Percentiles rank a stretch among this genome's conserved stretches.
These are phyloP conservation scores for Pugionium dolabratum DNA, from an alignment of 345 rosid genomes.

Conservation along the genomic window DNA sequence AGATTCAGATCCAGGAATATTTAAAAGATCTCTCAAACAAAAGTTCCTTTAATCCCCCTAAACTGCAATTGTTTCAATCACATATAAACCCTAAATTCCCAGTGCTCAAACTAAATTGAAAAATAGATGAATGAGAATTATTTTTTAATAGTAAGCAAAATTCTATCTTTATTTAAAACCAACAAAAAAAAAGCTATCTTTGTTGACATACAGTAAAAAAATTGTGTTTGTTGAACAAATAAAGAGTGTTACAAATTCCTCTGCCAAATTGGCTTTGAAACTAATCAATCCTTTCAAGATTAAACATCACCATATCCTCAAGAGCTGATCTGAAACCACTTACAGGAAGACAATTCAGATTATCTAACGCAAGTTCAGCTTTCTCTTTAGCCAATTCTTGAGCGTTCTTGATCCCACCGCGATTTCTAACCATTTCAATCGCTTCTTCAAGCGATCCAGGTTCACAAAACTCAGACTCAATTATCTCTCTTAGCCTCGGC, in stretches of 20 bases:
- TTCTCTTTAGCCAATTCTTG: conserved; percentile 70
- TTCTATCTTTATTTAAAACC: too few relatives aligned
- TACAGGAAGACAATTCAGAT: conserved; percentile 60
- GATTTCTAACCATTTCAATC: conserved; percentile 56
- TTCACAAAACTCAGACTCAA: conserved; percentile 89
- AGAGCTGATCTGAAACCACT: conserved; percentile 57
- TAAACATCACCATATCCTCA: conserved; percentile 74
- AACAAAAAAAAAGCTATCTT: too few relatives aligned
- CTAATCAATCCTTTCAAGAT: conserved; percentile 81
- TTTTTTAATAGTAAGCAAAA: too few relatives aligned
- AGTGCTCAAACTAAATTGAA: neutral
- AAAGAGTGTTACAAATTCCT: conserved; percentile 23
- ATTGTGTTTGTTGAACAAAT: conserved; percentile 14
- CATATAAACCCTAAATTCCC: neutral
- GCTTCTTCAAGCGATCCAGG: conserved; percentile 81
- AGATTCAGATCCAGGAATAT: neutral
- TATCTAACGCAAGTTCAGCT: conserved; percentile 64
- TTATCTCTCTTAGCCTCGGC: conserved; percentile 72
- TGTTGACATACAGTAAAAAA: conserved; percentile 18
- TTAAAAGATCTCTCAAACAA: neutral
- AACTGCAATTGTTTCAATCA: neutral
- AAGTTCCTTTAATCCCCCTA: neutral
- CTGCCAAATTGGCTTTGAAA: neutral
- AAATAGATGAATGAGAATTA: too few relatives aligned
- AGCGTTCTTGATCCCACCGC: conserved; percentile 77